Base-by-base conservation (phyloP, 352 stramenopile genomes). In the Phytophthora cajani region DNA sequence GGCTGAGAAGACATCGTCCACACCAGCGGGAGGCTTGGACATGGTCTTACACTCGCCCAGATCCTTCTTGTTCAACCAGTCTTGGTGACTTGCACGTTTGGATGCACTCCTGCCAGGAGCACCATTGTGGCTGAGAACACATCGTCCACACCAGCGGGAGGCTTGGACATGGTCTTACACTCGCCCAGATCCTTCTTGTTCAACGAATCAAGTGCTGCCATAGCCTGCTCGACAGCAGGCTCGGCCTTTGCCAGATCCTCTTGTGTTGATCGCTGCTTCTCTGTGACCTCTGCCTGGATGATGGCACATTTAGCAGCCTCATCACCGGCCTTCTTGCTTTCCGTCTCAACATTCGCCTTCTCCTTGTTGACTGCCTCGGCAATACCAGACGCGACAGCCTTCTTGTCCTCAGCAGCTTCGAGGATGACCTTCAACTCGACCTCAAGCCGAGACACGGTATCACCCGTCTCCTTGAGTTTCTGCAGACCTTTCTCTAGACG, bases 151-250 rank as follows among this genome's bases (percentile, higher is more conserved):
- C 95, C 95, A 17, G 87, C 79, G 17, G 96, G 96, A 42, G 95
- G 95, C 69, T 98, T 98, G 47, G 86, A 91, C 96, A 99, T 99
- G 17, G 95, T 98, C 70, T 99, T 99, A 84, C 95, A 98, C 64
- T 98, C 94, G 51, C 93, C 94, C 2, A 99, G 79, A 81, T 98
- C 95, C 70, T 99, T 99, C 69, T 98, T 98, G 81, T 98, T 98
- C 52, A 99, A 79, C 19, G 95, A 98, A 60, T 98, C 94, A 0
- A 99, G 85, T 5, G 96, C 96, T 62, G 96, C 94, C 94, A 99
- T 99, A n/a, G 96, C 96, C 62, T 97, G 92, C 52, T 97, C 85
- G 11, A 99, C 95, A 30, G 96, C 93, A 32, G 96, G 96, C 52
- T 99, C 96, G 16, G 96, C 96, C 64, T 98, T 98, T 10, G 95